A percentile compares a stretch with the other conserved stretches of the same genome.
phyloP scores from a whole-genome alignment of 768 basidiomycete species.

The Termitomyces sp. region DNA sequence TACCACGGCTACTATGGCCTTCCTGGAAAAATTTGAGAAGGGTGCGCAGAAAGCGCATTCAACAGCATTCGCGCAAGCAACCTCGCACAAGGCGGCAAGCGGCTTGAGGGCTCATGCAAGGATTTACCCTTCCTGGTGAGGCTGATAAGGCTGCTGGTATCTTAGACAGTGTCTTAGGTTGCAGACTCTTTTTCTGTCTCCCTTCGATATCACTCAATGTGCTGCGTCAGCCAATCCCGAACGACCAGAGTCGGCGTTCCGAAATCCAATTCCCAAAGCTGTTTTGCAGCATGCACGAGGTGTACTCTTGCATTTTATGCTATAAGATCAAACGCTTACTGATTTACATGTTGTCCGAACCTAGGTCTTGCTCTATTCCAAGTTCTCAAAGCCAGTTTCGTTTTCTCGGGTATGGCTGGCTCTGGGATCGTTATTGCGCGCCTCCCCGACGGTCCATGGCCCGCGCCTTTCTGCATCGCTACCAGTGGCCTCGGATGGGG shows the following conservation, averaged over 20 bases:
- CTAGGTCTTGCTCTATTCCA: conserved; percentile 92
- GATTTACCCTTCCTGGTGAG: conserved; percentile 88
- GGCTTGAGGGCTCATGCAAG: conserved; percentile 79
- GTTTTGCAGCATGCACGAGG: conserved; percentile 89
- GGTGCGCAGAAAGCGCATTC: conserved; percentile 79
- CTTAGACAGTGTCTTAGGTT: conserved; percentile 86
- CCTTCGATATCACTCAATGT: conserved; percentile 1
- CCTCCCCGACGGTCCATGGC: conserved; percentile 94
- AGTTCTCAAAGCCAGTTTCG: conserved; percentile 90
- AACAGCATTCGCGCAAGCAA: conserved; percentile 74
- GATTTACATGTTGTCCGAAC: no score
- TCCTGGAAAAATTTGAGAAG: conserved; percentile 77
- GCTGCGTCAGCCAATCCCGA: conserved; percentile 71
- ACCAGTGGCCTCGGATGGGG: conserved; percentile 95
- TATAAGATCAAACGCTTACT: no score
- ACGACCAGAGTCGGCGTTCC: conserved; percentile 81
- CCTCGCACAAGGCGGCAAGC: conserved; percentile 64
- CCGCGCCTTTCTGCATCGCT: conserved; percentile 94
- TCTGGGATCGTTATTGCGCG: conserved; percentile 92
- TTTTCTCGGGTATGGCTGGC: conserved; percentile 93
- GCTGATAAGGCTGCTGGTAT: conserved; percentile 94
- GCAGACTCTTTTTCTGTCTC: conserved; percentile 14
- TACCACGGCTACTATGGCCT: conserved; percentile 29
- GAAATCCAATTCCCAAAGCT: conserved; percentile 87
- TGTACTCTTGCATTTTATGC: conserved; percentile 23